Evolutionary conservation across 352 stramenopile genomes (phyloP).

Genomic region (Globisporangium mamillatum): DNA sequence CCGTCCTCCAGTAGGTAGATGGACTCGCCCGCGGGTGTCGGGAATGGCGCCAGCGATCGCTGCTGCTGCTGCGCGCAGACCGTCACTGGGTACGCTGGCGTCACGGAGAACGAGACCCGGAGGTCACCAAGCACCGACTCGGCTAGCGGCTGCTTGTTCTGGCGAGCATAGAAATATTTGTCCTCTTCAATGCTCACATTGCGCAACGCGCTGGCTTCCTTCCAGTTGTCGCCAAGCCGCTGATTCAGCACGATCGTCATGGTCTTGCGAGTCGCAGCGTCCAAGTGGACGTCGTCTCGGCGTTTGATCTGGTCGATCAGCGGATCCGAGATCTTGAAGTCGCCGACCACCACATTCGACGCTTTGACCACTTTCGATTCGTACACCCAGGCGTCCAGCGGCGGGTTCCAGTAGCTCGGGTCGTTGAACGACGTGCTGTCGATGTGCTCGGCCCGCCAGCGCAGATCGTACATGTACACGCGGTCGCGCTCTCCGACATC

Average conservation of each 20-base stretch:
- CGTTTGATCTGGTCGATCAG: constrained; percentile 72
- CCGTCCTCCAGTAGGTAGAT: constrained; percentile 67
- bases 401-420: constrained; percentile 59
- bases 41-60: constrained; percentile 38
- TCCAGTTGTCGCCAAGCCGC: constrained; percentile 40
- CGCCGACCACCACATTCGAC: constrained; percentile 48
- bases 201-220: constrained; percentile 32
- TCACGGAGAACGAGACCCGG: constrained; percentile 62
- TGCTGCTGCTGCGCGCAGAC: constrained; percentile 52
- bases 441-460: constrained; percentile 47
- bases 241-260: constrained; percentile 65
- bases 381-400: constrained; percentile 52
- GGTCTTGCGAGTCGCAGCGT: constrained; percentile 33
- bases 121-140: constrained; percentile 47
- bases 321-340: constrained; percentile 51
- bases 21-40: constrained; percentile 34
- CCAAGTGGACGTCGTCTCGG: constrained; percentile 45
- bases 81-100: constrained; percentile 62
- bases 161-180: constrained; percentile 46
- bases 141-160: constrained; percentile 13
- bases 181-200: constrained; percentile 58
- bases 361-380: constrained; percentile 29
- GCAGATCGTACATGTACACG: constrained; percentile 72
- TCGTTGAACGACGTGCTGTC: constrained; percentile 64
- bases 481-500: constrained; percentile 50